Evolutionary conservation across 2,329 filamentous ascomycete genomes (phyloP).

Genomic region (Xylariaceae sp.): DNA sequence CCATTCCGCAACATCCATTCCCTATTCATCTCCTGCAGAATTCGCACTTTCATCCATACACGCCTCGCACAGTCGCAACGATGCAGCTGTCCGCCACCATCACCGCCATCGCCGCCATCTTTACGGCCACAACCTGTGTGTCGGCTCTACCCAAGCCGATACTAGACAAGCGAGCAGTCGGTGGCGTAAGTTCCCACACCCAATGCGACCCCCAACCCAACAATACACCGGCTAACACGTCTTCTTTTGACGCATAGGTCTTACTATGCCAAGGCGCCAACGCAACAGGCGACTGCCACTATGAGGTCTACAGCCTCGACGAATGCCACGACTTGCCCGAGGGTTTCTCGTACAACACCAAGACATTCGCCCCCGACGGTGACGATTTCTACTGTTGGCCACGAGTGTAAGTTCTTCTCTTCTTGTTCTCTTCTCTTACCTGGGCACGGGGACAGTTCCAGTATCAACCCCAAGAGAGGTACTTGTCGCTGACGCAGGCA

Average conservation of each 20-base stretch:
- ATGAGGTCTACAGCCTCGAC: slow-evolving; percentile 41
- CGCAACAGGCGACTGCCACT: slow-evolving; percentile 44
- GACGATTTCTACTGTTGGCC: slow-evolving; percentile 48
- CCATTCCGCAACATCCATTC: not conserved
- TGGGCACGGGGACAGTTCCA: not conserved
- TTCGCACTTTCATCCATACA: slow-evolving; percentile 6
- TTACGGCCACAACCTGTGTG: slow-evolving; percentile 24
- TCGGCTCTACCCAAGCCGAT: slow-evolving; percentile 29
- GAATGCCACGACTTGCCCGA: slow-evolving; percentile 44
- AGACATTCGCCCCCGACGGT: slow-evolving; percentile 49
- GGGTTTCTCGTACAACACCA: slow-evolving; percentile 40
- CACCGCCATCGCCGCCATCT: slow-evolving; percentile 23
- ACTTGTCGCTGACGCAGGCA: not conserved
- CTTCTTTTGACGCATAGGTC: slow-evolving; percentile 34
- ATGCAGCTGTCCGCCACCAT: slow-evolving; percentile 30
- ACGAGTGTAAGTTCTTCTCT: slow-evolving; percentile 29
- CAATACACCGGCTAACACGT: slow-evolving; percentile 3
- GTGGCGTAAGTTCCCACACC: slow-evolving; percentile 41
- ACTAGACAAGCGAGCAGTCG: slow-evolving; percentile 41
- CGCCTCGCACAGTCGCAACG: slow-evolving; percentile 1
- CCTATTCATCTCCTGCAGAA: not conserved
- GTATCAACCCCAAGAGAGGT: not conserved
- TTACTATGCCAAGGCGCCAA: slow-evolving; percentile 49
- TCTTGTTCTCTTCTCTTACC: not conserved
- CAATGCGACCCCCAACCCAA: not conserved